Percentiles rank a stretch among this genome's conserved stretches.
Evolutionary conservation across 768 basidiomycete genomes (phyloP).

Genomic region (Phylloporus scabripes): DNA sequence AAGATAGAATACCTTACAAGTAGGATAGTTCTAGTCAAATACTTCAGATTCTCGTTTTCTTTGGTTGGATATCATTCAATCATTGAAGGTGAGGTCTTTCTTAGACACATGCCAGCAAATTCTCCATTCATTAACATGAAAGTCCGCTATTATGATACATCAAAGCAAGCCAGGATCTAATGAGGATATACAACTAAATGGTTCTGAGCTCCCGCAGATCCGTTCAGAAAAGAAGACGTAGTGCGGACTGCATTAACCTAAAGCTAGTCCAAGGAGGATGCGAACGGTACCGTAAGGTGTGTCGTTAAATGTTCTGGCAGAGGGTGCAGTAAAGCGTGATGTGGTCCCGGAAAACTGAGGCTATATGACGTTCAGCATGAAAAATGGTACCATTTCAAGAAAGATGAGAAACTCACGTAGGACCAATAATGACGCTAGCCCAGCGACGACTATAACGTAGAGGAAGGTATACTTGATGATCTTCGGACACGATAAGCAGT

Average conservation of each 20-base stretch:
- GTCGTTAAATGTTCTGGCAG: conserved; percentile 78
- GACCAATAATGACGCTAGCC: conserved; percentile 76
- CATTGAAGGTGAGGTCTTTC: background rate
- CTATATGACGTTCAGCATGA: conserved; percentile 35
- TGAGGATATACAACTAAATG: conserved; percentile 25
- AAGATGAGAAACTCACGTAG: conserved; percentile 54
- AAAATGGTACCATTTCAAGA: conserved; percentile 5
- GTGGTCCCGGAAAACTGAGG: conserved; percentile 73
- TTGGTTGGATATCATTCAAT: no score
- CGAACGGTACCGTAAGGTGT: conserved; percentile 2
- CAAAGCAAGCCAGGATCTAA: conserved; percentile 18
- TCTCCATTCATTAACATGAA: conserved; percentile 10
- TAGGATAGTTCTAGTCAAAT: no score
- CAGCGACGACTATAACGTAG: conserved; percentile 69
- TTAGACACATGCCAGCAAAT: background rate
- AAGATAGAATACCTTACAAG: no score
- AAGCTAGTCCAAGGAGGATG: conserved; percentile 9
- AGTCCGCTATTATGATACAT: conserved; percentile 28
- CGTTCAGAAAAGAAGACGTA: conserved; percentile 4
- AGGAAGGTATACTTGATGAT: conserved; percentile 82
- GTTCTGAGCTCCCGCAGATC: conserved; percentile 18
- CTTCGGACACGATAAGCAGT: conserved; percentile 31
- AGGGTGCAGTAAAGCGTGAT: conserved; percentile 76
- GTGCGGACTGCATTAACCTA: conserved; percentile 1
- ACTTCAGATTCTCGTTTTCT: no score